Evolutionary conservation across 306 rosid genomes (phyloP), one percentile per base, ranked within the genome.

Genomic region (Acacia acuminata): DNA sequence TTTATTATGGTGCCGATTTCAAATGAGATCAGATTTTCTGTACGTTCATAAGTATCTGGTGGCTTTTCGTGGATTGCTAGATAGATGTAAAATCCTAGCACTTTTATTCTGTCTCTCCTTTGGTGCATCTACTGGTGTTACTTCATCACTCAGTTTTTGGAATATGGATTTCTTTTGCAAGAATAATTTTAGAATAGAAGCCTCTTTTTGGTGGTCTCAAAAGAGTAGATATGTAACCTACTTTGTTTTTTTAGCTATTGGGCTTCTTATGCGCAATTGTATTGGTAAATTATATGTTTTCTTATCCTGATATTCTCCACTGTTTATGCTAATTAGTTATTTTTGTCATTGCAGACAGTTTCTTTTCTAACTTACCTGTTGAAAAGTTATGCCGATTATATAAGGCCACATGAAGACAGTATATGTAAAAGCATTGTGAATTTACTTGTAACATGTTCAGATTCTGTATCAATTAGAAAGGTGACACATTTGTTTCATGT

Each of bases 371-470:
- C 98, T 22, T 96, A 96, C 77, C 89, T 96, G 87, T 85, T 96
- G 91, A 96, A 93, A 90, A 87, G 99, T 88, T 94, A 89, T 63
- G 98, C 98, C 55, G 98, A 96, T 83, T 96, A 90, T 91, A 96
- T 96, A 81, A 89, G 93, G 89, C 97, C 96, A 36, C 99, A 96
- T 86, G 99, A 96, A 86, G 99, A 94, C 87, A 94, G 98, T 91
- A 96, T 96, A 79, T 96, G 99, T 76, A 94, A 92, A 89, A 96
- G 99, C 88, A 96, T 96, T 82, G 99, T 96, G 81, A 96, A 91
- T 92, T 92, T 96, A 84, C 97, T 96, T 78, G 98, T 96, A 63
- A 96, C 99, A 66, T 96, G 99, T 84, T 91, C 99, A 45, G 99
- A 96, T 82, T n/a, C n/a, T n/a, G n/a, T n/a, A n/a, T n/a, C n/a